Evolutionary conservation across 2,329 filamentous ascomycete species (phyloP).

Genomic region (Diaporthe velutina): DNA sequence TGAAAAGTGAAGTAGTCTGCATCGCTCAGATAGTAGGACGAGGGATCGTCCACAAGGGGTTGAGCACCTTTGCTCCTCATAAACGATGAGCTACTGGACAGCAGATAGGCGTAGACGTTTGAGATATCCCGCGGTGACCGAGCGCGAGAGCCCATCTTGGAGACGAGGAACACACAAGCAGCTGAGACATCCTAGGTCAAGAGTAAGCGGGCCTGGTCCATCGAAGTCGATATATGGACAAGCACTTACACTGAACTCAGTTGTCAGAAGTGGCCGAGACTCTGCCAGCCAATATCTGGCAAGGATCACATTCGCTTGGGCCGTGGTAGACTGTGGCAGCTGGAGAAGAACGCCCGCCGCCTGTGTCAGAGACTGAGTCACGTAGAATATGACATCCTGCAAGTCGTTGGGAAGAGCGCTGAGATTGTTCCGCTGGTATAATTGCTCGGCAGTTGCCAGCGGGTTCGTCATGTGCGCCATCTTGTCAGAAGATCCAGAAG

Average conservation of each 20-base stretch:
- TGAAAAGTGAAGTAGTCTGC: slow-evolving; percentile 76
- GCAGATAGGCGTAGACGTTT: slow-evolving; percentile 87
- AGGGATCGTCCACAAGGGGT: slow-evolving; percentile 55
- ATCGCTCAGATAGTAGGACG: slow-evolving; percentile 79
- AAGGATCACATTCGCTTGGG: slow-evolving; percentile 85
- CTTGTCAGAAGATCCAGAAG: neutral
- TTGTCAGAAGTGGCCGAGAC: slow-evolving; percentile 60
- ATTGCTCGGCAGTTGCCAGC: slow-evolving; percentile 78
- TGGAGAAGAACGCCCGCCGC: slow-evolving; percentile 84
- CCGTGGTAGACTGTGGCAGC: slow-evolving; percentile 86
- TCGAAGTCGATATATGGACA: neutral
- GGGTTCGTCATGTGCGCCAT: slow-evolving; percentile 78
- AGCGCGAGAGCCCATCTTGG: slow-evolving; percentile 85
- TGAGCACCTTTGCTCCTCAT: slow-evolving; percentile 54
- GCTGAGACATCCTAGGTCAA: slow-evolving; percentile 80
- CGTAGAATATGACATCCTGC: slow-evolving; percentile 78
- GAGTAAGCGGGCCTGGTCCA: neutral
- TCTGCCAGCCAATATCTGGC: slow-evolving; percentile 82
- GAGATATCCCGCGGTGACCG: slow-evolving; percentile 83
- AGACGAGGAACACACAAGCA: slow-evolving; percentile 82
- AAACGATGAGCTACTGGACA: slow-evolving; percentile 71
- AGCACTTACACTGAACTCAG: slow-evolving; percentile 67
- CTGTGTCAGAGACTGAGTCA: slow-evolving; percentile 81
- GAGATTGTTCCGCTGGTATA: slow-evolving; percentile 69
- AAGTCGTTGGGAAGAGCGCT: slow-evolving; percentile 74